Conservation (phyloP, 176 grass and related monocot species). For the Bolboschoenus planiculmis region DNA sequence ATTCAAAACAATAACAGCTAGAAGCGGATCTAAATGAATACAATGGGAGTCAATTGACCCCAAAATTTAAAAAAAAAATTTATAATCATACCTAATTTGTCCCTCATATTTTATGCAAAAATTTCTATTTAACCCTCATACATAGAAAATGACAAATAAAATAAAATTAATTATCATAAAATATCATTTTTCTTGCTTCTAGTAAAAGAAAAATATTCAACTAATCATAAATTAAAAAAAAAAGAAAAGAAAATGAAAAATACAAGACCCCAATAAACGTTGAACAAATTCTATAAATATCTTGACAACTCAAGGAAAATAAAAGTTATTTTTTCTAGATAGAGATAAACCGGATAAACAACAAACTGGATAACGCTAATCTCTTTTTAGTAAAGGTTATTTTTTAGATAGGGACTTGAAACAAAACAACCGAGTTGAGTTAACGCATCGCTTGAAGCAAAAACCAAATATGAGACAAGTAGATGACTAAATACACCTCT, state of each 20-base stretch:
- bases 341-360: neutral
- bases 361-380: neutral
- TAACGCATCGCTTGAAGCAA: neutral
- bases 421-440: neutral
- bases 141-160: no score
- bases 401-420: neutral
- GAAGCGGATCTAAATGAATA: neutral
- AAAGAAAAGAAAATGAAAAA: neutral
- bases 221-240: neutral
- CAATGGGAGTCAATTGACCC: no score
- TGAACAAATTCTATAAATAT: neutral
- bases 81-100: no score
- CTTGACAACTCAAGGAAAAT: neutral
- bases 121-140: no score
- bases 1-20: neutral
- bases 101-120: no score
- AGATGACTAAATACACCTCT: neutral
- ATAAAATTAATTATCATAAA: no score
- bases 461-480: slow-evolving; percentile 5
- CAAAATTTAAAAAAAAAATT: no score
- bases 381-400: neutral
- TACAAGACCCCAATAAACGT: neutral
- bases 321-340: neutral
- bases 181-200: no score
- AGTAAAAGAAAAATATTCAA: neutral